Base-by-base conservation (phyloP, 1,284 basidiomycete genomes). In the Sporisorium exsertum region DNA sequence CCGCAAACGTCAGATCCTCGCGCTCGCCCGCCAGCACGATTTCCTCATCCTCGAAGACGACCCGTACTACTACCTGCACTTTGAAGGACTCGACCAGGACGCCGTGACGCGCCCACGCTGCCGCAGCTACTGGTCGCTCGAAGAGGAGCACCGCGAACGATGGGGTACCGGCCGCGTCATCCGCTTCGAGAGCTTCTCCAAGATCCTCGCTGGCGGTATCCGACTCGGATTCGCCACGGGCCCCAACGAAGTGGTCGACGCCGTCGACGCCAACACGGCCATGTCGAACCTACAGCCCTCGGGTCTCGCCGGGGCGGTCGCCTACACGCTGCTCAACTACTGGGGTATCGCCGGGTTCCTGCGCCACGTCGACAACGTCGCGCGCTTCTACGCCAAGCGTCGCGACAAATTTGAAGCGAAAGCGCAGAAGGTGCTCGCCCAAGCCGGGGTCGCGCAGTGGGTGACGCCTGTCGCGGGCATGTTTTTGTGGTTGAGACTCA, bases 221-320 rank as follows among this genome's bases (percentile, higher is more conserved):
- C 82, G 87, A 10, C 56, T 94, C 72, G 95, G 94, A 13, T 95
- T 93, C 84, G 90, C 90, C 0, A 91, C 92, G 5, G 95, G 93
- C 0, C 94, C 95, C 12, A 89, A 88, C 59, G 87, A 88, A 15
- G 87, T 98, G 49, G 81, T 96, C 18, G 87, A 91, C 58, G 91
- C 91, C 1, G 92, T 97, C 54, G 91, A 95, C 83, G 86, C 89
- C 62, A 89, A 91, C 83, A 87, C 92, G 0, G 87, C 89, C 24
- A 90, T 88, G 16, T 88, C 92, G 29, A 96, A 94, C 86, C 88
- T 97, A 27, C 94, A 97, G 86, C 87, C 90, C 0, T 81, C 79
- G 22, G 81, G 74, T 42, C 89, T 95, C 51, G 90, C 93, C 18
- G 94, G 96, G 86, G 90, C 90, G 18, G 90, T 97, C 40, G 89